These are phyloP conservation scores for Silene noctiflora DNA, from an alignment of 179 eudicot species.

Conservation along the genomic window DNA sequence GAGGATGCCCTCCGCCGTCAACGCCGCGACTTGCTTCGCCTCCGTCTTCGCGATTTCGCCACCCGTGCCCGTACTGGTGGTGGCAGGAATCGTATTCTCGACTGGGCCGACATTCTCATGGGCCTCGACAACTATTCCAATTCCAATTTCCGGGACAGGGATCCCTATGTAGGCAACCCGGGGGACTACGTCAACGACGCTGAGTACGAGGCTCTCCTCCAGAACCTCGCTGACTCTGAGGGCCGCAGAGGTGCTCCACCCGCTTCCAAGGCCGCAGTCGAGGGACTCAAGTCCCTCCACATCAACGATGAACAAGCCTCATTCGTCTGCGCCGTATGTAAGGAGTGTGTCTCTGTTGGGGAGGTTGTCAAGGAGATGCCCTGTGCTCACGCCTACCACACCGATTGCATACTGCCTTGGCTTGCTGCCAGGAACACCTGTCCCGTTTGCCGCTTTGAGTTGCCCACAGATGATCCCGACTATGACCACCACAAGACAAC, in stretches of 20 bases:
- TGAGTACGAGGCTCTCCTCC: conserved; percentile 73
- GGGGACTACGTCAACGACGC: conserved; percentile 86
- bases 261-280: conserved; percentile 58
- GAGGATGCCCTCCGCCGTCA: conserved; percentile 31
- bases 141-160: conserved; percentile 34
- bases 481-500: conserved; percentile 69
- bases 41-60: conserved; percentile 59
- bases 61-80: conserved; percentile 44
- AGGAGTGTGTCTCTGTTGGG: conserved; percentile 58
- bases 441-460: conserved; percentile 83
- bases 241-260: conserved; percentile 86
- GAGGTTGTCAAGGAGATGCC: conserved; percentile 67
- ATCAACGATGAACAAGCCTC: conserved; percentile 33
- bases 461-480: conserved; percentile 74
- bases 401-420: conserved; percentile 82
- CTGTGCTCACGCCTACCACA: conserved; percentile 83
- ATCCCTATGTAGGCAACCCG: conserved; percentile 65
- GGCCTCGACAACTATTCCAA: conserved; percentile 76
- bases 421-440: conserved; percentile 69
- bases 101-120: conserved; percentile 90
- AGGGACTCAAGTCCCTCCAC: conserved; percentile 35
- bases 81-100: conserved; percentile 59
- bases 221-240: conserved; percentile 68
- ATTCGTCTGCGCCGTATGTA: conserved; percentile 65
- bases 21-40: conserved; percentile 56